These are phyloP conservation scores for Pseudozyma hubeiensis DNA, from an alignment of 1,284 basidiomycete genomes.

Conservation along the genomic window DNA sequence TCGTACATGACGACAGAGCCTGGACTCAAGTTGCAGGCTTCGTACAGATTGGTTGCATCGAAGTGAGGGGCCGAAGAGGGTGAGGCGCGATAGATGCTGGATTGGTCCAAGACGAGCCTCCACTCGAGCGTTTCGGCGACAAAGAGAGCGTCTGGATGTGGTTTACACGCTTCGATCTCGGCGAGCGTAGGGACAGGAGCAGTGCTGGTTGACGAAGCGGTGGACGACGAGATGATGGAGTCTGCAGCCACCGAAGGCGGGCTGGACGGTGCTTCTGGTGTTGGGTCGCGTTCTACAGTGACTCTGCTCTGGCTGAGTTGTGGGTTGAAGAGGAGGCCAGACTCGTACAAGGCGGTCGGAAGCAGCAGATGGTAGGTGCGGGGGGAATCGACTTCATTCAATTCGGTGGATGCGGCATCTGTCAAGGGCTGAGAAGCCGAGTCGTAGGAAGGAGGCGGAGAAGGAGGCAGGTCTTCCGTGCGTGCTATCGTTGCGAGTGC, in stretches of 20 bases:
- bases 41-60: slow-evolving; percentile 26
- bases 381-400: background rate
- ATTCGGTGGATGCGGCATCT: background rate
- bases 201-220: background rate
- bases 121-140: slow-evolving; percentile 54
- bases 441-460: slow-evolving; percentile 24
- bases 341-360: slow-evolving; percentile 37
- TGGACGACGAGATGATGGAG: background rate
- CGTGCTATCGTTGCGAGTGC: background rate
- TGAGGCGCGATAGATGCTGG: slow-evolving; percentile 11
- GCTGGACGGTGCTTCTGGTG: background rate
- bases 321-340: slow-evolving; percentile 46
- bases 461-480: slow-evolving; percentile 1
- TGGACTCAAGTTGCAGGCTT: slow-evolving; percentile 29
- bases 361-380: slow-evolving; percentile 22
- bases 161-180: slow-evolving; percentile 33
- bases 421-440: background rate
- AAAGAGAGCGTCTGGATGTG: slow-evolving; percentile 48
- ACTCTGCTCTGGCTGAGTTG: slow-evolving; percentile 21
- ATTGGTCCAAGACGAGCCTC: slow-evolving; percentile 36
- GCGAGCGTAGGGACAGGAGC: slow-evolving; percentile 11
- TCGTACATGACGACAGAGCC: slow-evolving; percentile 34
- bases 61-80: background rate
- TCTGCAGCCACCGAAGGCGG: background rate
- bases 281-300: slow-evolving; percentile 7